Percentiles rank a stretch among this genome's conserved stretches.
Conservation (phyloP, 768 basidiomycete genomes). For the Agaricus subrufescens region DNA sequence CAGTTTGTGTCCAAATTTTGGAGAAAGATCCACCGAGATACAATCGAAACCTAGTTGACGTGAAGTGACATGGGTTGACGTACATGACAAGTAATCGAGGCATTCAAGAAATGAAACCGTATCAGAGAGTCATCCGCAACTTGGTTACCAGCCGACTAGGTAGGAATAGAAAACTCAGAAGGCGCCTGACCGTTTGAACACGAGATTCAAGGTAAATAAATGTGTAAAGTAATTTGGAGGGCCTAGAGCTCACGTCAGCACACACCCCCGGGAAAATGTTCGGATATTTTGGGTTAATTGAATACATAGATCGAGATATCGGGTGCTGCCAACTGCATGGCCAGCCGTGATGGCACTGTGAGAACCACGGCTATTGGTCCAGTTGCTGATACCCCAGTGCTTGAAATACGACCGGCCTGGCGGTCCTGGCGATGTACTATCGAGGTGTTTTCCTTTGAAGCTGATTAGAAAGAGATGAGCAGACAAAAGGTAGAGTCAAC, state of each 20-base stretch:
- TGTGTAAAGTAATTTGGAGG: too few species aligned
- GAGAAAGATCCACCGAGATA: conserved; percentile 1
- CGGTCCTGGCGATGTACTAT: neutral
- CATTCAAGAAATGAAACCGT: too few species aligned
- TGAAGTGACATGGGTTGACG: neutral
- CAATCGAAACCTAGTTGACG: neutral
- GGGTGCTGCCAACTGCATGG: neutral
- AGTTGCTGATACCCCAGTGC: neutral
- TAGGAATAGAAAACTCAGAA: too few species aligned
- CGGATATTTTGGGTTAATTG: neutral
- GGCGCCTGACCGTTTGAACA: too few species aligned
- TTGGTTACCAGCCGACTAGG: too few species aligned
- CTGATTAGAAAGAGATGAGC: too few species aligned
- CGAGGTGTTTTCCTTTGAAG: neutral
- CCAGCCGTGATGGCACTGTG: neutral
- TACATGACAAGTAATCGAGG: neutral
- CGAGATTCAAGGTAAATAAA: too few species aligned
- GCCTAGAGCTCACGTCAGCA: neutral
- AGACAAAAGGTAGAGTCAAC: too few species aligned
- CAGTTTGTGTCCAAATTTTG: neutral
- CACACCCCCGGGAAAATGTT: neutral
- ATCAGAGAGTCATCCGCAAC: too few species aligned
- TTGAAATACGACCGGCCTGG: neutral
- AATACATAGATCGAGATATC: neutral
- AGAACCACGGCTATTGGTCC: neutral